Base-by-base conservation (phyloP, 2,329 filamentous ascomycete species). In the Aspergillus terreus region DNA sequence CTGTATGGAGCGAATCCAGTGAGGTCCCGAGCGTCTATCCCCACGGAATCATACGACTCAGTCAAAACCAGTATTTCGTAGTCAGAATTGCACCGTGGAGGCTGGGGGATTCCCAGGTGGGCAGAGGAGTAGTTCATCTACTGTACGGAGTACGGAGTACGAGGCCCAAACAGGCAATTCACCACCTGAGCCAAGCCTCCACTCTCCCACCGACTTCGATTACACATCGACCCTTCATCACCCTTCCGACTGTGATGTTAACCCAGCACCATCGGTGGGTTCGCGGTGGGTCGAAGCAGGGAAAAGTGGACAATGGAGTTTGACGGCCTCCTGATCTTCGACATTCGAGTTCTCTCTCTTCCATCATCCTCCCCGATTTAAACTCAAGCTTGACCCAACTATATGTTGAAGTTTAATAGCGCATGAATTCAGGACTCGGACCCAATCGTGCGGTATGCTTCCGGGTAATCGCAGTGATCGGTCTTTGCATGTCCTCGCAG, bases 331-430 rank as follows among this genome's bases (percentile, higher is more conserved):
- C 15, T n/a, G 23, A 38, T 38, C 35, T 38, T 38, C 14, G 14
- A n/a, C 35, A 38, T n/a, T 12, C 6, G 5, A 38, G 15, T n/a
- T n/a, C 15, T n/a, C 35, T 36, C 33, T 36, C 15, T 38, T 38
- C 12, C 12, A n/a, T n/a, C 35, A 38, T 17, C 23, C 6, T 15
- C 33, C 38, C 21, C 32, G 41, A 27, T 48, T 48, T 48, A 48
- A 48, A 48, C 38, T 48, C 46, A 41, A 48, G 46, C 41, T 38
- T 41, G 42, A 41, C 17, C 17, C 14, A 30, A 40, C 25, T 9
- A 42, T 9, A 42, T 25, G 46, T 36, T 35, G 35, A 40, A 40
- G 23, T 35, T 47, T 17, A n/a, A 47, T 38, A 40, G 27, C n/a
- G 44, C 15, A 12, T 11, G 30, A 46, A n/a, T 12, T 5, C 9